These are phyloP conservation scores for Arthroderma uncinatum DNA, from an alignment of 2,329 filamentous ascomycete genomes.

Conservation along the genomic window DNA sequence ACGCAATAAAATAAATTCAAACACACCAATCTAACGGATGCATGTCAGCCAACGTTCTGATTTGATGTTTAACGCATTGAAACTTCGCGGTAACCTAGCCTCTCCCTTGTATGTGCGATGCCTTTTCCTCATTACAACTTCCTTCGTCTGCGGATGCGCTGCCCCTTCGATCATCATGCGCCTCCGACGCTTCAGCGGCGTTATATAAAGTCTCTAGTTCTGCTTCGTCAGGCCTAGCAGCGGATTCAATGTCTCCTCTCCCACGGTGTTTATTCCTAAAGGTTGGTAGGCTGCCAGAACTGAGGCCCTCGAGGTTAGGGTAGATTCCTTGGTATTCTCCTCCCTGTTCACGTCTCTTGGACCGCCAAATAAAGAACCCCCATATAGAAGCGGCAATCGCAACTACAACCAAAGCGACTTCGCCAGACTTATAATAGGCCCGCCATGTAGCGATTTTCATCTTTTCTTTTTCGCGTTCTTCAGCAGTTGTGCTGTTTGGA, in stretches of 20 bases:
- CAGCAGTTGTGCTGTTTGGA: constrained; percentile 55
- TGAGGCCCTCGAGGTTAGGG: constrained; percentile 31
- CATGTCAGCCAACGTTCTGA: not conserved
- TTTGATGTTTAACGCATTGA: not conserved
- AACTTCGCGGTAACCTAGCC: no score
- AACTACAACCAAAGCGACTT: constrained; percentile 73
- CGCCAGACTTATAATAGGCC: constrained; percentile 78
- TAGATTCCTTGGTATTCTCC: constrained; percentile 33
- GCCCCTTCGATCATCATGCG: not conserved
- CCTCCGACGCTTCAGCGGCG: not conserved
- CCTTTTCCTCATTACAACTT: not conserved
- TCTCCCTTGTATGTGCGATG: not conserved
- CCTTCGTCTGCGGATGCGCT: not conserved
- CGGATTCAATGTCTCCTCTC: constrained; percentile 42
- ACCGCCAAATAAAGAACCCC: constrained; percentile 58
- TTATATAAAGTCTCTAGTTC: not conserved
- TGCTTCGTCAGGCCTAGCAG: not conserved
- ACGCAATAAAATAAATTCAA: not conserved
- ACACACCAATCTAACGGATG: not conserved
- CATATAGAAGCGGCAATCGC: constrained; percentile 60
- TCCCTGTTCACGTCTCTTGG: constrained; percentile 41
- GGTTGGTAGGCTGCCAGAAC: constrained; percentile 31
- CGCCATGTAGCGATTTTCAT: constrained; percentile 79
- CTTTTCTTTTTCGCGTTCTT: constrained; percentile 57
- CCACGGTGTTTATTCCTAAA: constrained; percentile 35